phyloP scores from a whole-genome alignment of 176 grass and related monocot genomes.

The Aegilops longissima region DNA sequence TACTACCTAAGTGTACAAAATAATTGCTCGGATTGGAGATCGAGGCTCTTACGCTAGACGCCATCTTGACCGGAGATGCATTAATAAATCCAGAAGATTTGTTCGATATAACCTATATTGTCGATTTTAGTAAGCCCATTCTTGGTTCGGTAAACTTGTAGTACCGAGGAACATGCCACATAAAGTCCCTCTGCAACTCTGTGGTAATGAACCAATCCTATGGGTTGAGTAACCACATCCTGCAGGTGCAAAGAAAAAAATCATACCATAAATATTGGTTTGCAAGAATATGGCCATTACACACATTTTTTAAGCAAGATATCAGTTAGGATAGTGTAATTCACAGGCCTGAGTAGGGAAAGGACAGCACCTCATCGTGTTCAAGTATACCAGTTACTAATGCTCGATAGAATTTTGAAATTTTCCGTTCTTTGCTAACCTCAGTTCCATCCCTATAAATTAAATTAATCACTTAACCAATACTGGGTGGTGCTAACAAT shows the following conservation, averaged over 20 bases:
- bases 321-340: not conserved
- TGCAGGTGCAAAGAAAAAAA: constrained; percentile 34
- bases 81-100: constrained; percentile 11
- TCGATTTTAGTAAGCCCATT: constrained; percentile 5
- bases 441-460: constrained; percentile 60
- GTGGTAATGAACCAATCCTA: constrained; percentile 78
- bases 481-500: constrained; percentile 10
- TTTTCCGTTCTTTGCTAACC: constrained; percentile 42
- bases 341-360: not conserved
- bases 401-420: constrained; percentile 94
- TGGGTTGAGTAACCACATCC: constrained; percentile 79
- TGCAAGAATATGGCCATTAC: not conserved
- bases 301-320: not conserved
- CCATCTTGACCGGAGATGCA: not conserved
- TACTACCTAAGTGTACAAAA: not conserved
- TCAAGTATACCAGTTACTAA: constrained; percentile 68
- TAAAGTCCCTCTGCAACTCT: constrained; percentile 83
- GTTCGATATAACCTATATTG: not conserved
- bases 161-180: constrained; percentile 76
- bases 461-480: constrained; percentile 13
- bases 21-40: not conserved
- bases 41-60: not conserved
- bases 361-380: constrained; percentile 63
- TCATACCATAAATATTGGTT: not conserved
- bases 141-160: not conserved